A percentile compares a stretch with the other conserved stretches of the same genome.
Conservation (phyloP, 768 basidiomycete species). For the Tubosaeta brunneosetosa region DNA sequence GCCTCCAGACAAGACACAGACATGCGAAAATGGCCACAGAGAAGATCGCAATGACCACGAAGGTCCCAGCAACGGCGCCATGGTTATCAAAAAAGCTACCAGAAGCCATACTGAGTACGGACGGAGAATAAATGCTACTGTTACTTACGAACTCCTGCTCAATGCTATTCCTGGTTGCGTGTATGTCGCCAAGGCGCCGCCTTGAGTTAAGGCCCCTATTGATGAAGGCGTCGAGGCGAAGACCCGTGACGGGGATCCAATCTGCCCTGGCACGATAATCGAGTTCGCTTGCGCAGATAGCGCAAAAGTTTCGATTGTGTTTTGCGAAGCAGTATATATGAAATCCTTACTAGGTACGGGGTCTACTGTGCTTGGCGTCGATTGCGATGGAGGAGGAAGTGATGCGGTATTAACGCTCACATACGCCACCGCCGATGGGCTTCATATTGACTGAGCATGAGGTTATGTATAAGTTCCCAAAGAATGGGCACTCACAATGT, state of each 20-base stretch:
- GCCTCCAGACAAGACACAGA: conserved; percentile 34
- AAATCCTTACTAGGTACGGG: background rate
- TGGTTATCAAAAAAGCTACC: conserved; percentile 60
- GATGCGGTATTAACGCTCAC: background rate
- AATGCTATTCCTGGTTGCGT: conserved; percentile 36
- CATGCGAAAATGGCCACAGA: conserved; percentile 38
- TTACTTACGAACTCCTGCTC: conserved; percentile 25
- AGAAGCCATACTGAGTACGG: conserved; percentile 3
- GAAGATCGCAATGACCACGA: conserved; percentile 60
- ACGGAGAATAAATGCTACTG: background rate
- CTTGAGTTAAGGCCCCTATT: conserved; percentile 40
- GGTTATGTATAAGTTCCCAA: background rate
- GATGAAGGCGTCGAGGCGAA: conserved; percentile 43
- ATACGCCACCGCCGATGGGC: background rate
- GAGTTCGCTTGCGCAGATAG: conserved; percentile 36
- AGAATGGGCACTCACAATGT: conserved; percentile 2
- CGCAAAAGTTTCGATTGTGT: background rate
- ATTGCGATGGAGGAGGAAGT: conserved; percentile 1
- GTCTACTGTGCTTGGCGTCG: background rate
- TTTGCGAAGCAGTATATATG: background rate
- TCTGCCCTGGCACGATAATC: conserved; percentile 33
- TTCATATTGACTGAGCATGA: background rate
- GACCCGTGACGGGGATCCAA: conserved; percentile 34
- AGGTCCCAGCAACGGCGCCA: conserved; percentile 69
- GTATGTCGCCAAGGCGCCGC: conserved; percentile 35